Conservation (phyloP, 495 filamentous ascomycete genomes). For the Oidiodendron maius region DNA sequence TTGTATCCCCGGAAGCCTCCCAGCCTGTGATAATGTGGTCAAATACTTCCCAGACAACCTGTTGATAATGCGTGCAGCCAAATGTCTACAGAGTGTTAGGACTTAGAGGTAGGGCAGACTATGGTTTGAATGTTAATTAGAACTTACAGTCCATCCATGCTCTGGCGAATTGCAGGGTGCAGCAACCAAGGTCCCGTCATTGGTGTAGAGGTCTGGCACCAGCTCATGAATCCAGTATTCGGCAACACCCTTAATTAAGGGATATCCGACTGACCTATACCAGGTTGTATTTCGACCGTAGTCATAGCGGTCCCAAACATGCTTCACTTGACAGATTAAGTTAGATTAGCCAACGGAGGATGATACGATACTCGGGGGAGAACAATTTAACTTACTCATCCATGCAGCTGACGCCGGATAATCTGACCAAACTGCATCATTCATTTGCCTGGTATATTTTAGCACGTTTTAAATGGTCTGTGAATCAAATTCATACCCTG, state of each 20-base stretch:
- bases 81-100: too few species aligned
- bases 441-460: too few species aligned
- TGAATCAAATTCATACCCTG: constrained; percentile 45
- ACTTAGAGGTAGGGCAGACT: too few species aligned
- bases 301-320: constrained; percentile 42
- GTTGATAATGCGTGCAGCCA: constrained; percentile 44
- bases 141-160: constrained; percentile 44
- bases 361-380: too few species aligned
- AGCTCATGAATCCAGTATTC: constrained; percentile 44
- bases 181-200: constrained; percentile 44
- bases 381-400: too few species aligned
- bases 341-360: too few species aligned
- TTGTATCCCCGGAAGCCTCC: too few species aligned
- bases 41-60: constrained; percentile 41
- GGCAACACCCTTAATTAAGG: constrained; percentile 41
- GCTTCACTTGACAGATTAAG: too few species aligned
- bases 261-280: constrained; percentile 36
- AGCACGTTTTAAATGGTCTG: too few species aligned
- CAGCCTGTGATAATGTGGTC: constrained; percentile 32
- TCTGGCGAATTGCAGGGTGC: constrained; percentile 48
- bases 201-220: constrained; percentile 35
- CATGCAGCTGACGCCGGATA: constrained; percentile 39
- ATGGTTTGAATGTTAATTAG: too few species aligned
- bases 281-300: constrained; percentile 38
- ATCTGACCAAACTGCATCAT: constrained; percentile 30